Evolutionary conservation across 148 eudicot genomes (phyloP).

Genomic region (Heliamphora exappendiculata): DNA sequence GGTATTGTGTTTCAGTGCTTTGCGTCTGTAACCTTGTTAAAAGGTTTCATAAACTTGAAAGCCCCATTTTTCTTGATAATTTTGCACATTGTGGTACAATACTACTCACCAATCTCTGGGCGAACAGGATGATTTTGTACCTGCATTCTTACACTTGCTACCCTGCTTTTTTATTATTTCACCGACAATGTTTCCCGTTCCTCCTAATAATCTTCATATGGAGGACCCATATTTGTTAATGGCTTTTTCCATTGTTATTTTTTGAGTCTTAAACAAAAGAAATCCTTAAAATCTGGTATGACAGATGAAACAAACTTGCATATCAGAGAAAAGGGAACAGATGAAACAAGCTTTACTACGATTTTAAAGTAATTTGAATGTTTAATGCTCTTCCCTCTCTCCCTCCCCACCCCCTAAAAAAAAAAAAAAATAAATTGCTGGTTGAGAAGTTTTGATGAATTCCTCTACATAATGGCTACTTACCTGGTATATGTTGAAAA

Average conservation of each 20-base stretch:
- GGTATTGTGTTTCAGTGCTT: constrained; percentile 32
- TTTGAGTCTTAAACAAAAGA: not conserved
- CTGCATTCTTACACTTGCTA: not conserved
- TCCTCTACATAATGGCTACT: not conserved
- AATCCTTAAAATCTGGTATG: not conserved
- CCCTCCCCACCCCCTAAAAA: too few relatives aligned
- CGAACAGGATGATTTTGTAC: not conserved
- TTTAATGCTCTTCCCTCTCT: not conserved
- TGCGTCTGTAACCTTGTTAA: constrained; percentile 1
- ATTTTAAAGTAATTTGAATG: not conserved
- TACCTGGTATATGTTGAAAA: not conserved
- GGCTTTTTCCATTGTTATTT: not conserved
- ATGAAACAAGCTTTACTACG: not conserved
- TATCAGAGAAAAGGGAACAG: not conserved
- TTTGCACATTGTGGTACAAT: not conserved
- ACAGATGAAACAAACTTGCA: not conserved
- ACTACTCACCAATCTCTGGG: not conserved
- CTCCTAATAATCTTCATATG: not conserved
- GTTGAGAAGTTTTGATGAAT: not conserved
- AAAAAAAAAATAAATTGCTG: too few relatives aligned
- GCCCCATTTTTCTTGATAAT: not conserved
- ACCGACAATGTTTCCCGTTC: not conserved
- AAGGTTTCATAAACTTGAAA: not conserved
- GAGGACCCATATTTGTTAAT: not conserved
- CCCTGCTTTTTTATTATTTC: not conserved